These are phyloP conservation scores for Cladosporium sp. DNA, from an alignment of 2,329 filamentous ascomycete species.

Conservation along the genomic window DNA sequence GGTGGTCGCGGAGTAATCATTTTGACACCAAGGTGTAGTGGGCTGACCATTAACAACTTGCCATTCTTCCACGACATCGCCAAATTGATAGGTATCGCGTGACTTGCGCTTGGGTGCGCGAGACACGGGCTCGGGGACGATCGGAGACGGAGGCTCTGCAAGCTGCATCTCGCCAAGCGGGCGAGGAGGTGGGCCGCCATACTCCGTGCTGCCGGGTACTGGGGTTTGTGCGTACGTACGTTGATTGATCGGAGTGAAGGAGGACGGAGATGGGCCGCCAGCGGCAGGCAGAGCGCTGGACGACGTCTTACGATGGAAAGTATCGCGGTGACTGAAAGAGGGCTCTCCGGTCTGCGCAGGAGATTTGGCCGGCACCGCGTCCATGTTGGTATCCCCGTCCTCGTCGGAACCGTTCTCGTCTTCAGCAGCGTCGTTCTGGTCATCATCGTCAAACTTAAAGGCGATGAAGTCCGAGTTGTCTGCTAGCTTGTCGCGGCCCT, in stretches of 20 bases:
- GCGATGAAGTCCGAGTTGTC: conserved; percentile 80
- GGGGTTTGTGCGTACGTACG: neutral
- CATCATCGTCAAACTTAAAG: conserved; percentile 44
- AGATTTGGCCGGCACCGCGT: conserved; percentile 6
- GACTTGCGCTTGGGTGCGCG: conserved; percentile 59
- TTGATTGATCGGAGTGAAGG: neutral
- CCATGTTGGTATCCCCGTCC: conserved; percentile 31
- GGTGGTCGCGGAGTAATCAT: conserved; percentile 32
- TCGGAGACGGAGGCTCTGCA: conserved; percentile 1
- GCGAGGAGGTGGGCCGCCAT: neutral
- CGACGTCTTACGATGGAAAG: conserved; percentile 21
- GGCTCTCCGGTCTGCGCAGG: conserved; percentile 2
- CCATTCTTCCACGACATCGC: conserved; percentile 41
- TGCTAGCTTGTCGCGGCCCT: conserved; percentile 28
- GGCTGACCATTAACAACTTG: conserved; percentile 28
- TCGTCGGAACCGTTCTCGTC: conserved; percentile 25
- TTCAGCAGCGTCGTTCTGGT: conserved; percentile 20
- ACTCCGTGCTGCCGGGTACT: neutral
- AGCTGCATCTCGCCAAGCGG: neutral
- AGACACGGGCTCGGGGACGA: conserved; percentile 6
- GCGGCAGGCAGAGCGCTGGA: neutral
- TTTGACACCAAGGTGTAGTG: conserved; percentile 56
- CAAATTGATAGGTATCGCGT: conserved; percentile 25
- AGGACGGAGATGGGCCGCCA: neutral
- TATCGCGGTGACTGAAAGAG: conserved; percentile 30